Evolutionary conservation across 768 basidiomycete species (phyloP), one percentile per base, ranked within the genome.

Genomic region (Mycena alexandri): DNA sequence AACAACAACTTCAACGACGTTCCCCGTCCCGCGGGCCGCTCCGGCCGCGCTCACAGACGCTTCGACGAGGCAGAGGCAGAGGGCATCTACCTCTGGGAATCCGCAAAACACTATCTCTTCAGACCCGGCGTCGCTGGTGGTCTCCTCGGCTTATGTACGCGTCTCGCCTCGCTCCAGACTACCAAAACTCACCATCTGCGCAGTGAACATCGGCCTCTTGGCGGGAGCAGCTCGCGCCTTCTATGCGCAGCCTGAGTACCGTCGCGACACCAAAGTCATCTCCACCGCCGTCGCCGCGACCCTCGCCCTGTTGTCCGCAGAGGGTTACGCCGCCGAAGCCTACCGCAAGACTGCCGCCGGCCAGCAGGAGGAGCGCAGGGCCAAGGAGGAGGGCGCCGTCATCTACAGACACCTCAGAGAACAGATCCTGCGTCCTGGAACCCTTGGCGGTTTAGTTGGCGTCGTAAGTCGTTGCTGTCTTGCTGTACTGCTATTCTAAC

Each of bases 161-260:
- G 1, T 8, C 29, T 43, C 19, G 24, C 24, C 34, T 13, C 3
- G 29, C 22, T 34, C 14, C 41, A 24, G 57, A 36, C 42, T n/a
- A 43, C 55, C 51, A 38, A 38, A 38, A 38, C 38, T 61, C 24
- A 42, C 42, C 48, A 17, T 16, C 14, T n/a, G n/a, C 46, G 56
- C 63, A 92, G 92, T 91, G 53, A 94, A 94, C 76, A 79, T 93
- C 69, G 92, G 92, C 21, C 77, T 93, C 21, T 72, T 93, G 29
- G 86, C 86, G 1, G 85, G 86, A 11, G 81, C 87, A 22, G 87
- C 89, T 5, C 90, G 89, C 71, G 80, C 84, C 10, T 87, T 91
- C 71, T 93, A 93, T 78, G 82, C 81, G 5, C 79, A 86, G 36
- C 89, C 90, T 21, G 79, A 85, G 56, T 81, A 91, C 33, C 89